Conservation (phyloP, 495 filamentous ascomycete species). For the Neurospora pannonica region DNA sequence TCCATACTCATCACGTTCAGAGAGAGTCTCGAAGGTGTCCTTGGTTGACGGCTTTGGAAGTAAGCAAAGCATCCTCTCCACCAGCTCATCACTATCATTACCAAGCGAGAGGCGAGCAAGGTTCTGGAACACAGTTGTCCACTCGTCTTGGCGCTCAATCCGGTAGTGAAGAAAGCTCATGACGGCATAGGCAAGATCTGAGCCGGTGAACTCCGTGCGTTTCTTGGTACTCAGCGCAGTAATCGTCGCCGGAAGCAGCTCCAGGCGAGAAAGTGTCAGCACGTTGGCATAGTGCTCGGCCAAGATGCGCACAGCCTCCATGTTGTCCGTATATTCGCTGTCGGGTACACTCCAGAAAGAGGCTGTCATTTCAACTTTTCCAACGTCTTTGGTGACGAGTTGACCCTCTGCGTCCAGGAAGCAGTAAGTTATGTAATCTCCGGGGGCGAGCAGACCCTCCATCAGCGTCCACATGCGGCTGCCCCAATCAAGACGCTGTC, state of each 20-base stretch:
- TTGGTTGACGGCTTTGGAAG: slow-evolving; percentile 2
- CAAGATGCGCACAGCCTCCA: slow-evolving; percentile 5
- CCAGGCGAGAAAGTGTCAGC: slow-evolving; percentile 12
- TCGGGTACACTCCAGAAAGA: slow-evolving; percentile 3
- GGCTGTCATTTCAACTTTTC: slow-evolving; percentile 10
- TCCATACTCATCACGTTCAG: slow-evolving; percentile 7
- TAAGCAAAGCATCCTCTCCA: slow-evolving; percentile 13
- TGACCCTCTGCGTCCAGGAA: background rate
- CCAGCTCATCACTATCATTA: slow-evolving; percentile 17
- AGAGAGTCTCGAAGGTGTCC: background rate
- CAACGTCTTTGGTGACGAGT: background rate
- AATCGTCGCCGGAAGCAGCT: slow-evolving; percentile 10
- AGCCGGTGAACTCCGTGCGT: slow-evolving; percentile 1
- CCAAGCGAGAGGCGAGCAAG: slow-evolving; percentile 29
- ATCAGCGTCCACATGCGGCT: slow-evolving; percentile 40
- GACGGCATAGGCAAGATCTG: slow-evolving; percentile 36
- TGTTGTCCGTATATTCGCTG: background rate
- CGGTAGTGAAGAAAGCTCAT: slow-evolving; percentile 30
- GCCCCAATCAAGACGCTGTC: slow-evolving; percentile 25
- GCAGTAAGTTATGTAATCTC: background rate
- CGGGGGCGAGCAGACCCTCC: slow-evolving; percentile 32
- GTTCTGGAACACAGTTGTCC: slow-evolving; percentile 32
- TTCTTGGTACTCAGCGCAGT: slow-evolving; percentile 7
- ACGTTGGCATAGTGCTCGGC: slow-evolving; percentile 12
- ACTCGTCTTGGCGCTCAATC: slow-evolving; percentile 21